phyloP scores from a whole-genome alignment of 768 basidiomycete species.

The Phlebiopsis gigantea region DNA sequence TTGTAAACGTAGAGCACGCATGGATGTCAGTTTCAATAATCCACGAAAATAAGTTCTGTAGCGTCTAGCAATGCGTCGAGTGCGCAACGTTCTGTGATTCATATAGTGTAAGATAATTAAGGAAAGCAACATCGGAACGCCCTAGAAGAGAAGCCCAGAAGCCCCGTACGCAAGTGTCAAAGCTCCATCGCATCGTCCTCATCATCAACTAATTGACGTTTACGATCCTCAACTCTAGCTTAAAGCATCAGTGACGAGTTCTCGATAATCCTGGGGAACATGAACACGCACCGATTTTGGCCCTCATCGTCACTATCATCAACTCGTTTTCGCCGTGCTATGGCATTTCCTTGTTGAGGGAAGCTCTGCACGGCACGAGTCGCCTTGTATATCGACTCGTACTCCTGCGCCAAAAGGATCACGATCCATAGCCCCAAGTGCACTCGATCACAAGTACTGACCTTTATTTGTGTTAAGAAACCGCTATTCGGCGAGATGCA shows the following conservation, averaged over 20 bases:
- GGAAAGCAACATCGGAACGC: too few species aligned
- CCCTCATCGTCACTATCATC: slow-evolving; percentile 70
- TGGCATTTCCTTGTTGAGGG: slow-evolving; percentile 42
- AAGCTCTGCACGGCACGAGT: slow-evolving; percentile 60
- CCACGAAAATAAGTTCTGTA: too few species aligned
- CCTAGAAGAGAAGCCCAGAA: background rate
- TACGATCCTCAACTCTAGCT: slow-evolving; percentile 38
- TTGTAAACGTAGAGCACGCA: slow-evolving; percentile 35
- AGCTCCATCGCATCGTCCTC: slow-evolving; percentile 29
- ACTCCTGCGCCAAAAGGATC: slow-evolving; percentile 53
- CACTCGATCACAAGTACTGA: slow-evolving; percentile 20
- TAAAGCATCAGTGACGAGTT: background rate
- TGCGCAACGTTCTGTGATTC: too few species aligned
- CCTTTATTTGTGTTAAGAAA: slow-evolving; percentile 91
- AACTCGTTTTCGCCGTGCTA: slow-evolving; percentile 60
- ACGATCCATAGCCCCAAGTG: background rate
- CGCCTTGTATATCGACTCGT: slow-evolving; percentile 88
- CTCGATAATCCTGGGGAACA: too few species aligned
- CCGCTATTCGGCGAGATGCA: slow-evolving; percentile 92
- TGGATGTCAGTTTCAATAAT: too few species aligned
- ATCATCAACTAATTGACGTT: slow-evolving; percentile 33
- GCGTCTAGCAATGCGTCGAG: too few species aligned
- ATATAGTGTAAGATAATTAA: too few species aligned
- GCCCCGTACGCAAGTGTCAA: slow-evolving; percentile 1
- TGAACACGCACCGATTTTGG: slow-evolving; percentile 28